Conservation (phyloP, 208 protist species). For the Ichthyophonus hoferi region DNA sequence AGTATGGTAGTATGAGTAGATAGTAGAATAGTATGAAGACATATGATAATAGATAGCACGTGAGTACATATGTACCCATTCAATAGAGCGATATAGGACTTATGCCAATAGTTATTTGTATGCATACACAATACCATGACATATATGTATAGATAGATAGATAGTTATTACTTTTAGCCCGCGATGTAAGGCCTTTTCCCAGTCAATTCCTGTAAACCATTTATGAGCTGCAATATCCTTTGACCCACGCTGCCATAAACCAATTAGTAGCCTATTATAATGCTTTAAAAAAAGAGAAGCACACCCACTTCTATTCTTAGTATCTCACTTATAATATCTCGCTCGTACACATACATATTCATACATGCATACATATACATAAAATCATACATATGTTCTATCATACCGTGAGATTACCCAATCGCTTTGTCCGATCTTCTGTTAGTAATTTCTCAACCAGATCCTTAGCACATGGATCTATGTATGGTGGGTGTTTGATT, state of each 20-base stretch:
- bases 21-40: neutral
- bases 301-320: too few relatives aligned
- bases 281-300: too few relatives aligned
- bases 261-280: too few relatives aligned
- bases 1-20: neutral
- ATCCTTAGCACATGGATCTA: constrained; percentile 68
- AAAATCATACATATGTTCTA: too few relatives aligned
- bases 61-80: neutral
- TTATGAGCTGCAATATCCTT: constrained; percentile 55
- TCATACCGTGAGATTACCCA: constrained; percentile 61
- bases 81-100: neutral
- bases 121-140: neutral
- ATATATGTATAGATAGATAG: neutral
- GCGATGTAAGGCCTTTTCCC: neutral
- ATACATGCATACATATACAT: too few relatives aligned
- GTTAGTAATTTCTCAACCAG: constrained; percentile 66
- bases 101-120: neutral
- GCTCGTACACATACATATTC: too few relatives aligned
- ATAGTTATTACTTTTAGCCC: neutral
- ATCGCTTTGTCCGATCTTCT: constrained; percentile 64
- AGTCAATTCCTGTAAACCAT: constrained; percentile 22
- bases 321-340: too few relatives aligned
- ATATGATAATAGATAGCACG: neutral
- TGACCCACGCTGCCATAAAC: too few relatives aligned
- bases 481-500: constrained; percentile 70